phyloP scores from a whole-genome alignment of 805 yeast genomes.

The Saturnispora serradocipensis region DNA sequence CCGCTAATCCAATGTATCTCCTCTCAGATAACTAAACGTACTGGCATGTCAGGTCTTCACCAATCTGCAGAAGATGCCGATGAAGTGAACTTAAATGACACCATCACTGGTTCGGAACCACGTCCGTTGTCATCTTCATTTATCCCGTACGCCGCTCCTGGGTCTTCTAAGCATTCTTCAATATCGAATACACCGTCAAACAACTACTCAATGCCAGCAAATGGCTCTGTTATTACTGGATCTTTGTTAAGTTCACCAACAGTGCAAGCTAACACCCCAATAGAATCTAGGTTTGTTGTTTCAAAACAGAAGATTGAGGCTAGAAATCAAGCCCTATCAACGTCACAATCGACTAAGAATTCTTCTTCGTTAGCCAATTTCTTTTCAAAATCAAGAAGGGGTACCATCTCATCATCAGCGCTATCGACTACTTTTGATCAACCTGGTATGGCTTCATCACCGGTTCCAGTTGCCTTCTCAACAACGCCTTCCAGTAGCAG shows the following conservation, averaged over 20 bases:
- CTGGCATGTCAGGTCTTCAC: constrained; percentile 25
- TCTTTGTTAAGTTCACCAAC: constrained; percentile 65
- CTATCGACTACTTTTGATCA: constrained; percentile 15
- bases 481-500: constrained; percentile 5
- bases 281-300: constrained; percentile 82
- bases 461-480: constrained; percentile 12
- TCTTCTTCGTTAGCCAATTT: constrained; percentile 42
- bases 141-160: constrained; percentile 68
- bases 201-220: constrained; percentile 36
- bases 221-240: constrained; percentile 51
- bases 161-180: constrained; percentile 34
- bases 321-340: constrained; percentile 17
- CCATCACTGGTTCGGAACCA: constrained; percentile 13
- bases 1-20: not conserved
- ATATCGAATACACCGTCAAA: constrained; percentile 10
- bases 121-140: not conserved
- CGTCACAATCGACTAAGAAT: constrained; percentile 22
- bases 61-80: constrained; percentile 24
- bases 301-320: constrained; percentile 64
- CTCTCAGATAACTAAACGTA: not conserved
- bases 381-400: constrained; percentile 38
- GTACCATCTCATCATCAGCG: constrained; percentile 16
- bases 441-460: constrained; percentile 22
- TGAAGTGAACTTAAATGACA: not conserved
- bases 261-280: constrained; percentile 43